Evolutionary conservation across 116 monocot genomes (phyloP).

Genomic region (Trichopus zeylanicus): DNA sequence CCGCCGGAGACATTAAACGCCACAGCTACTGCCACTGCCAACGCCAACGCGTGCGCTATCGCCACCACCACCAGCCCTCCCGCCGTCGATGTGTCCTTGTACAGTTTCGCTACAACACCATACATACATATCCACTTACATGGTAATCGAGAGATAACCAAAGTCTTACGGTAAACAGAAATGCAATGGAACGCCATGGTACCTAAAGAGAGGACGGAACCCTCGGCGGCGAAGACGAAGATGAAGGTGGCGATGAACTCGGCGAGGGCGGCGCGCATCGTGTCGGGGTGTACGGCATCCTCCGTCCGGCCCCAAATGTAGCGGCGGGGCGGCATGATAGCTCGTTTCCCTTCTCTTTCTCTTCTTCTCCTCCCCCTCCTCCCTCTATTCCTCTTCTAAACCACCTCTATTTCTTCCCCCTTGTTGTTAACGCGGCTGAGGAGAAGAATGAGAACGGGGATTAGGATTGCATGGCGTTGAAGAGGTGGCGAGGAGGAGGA

Average conservation of each 20-base stretch:
- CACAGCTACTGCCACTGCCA: slow-evolving; percentile 41
- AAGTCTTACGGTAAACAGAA: too few species aligned
- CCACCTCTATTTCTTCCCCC: too few species aligned
- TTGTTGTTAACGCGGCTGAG: too few species aligned
- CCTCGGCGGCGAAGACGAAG: slow-evolving; percentile 87
- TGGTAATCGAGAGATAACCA: too few species aligned
- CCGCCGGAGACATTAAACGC: slow-evolving; percentile 59
- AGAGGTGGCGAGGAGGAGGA: too few species aligned
- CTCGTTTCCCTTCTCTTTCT: neutral
- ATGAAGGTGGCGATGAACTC: slow-evolving; percentile 86
- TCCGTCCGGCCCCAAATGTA: slow-evolving; percentile 43
- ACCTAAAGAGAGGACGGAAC: slow-evolving; percentile 79
- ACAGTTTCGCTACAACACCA: slow-evolving; percentile 30
- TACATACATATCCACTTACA: neutral
- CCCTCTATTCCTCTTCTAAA: too few species aligned
- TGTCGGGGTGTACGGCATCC: slow-evolving; percentile 55
- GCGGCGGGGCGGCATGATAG: slow-evolving; percentile 3
- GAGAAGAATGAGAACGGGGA: too few species aligned
- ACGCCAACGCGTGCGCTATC: slow-evolving; percentile 50
- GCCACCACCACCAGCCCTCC: slow-evolving; percentile 44
- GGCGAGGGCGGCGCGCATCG: slow-evolving; percentile 54
- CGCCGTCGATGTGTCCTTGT: slow-evolving; percentile 25
- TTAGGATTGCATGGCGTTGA: too few species aligned
- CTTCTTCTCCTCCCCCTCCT: neutral
- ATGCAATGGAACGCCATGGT: neutral